Evolutionary conservation across 352 stramenopile species (phyloP).

Genomic region (Globisporangium emineosum): DNA sequence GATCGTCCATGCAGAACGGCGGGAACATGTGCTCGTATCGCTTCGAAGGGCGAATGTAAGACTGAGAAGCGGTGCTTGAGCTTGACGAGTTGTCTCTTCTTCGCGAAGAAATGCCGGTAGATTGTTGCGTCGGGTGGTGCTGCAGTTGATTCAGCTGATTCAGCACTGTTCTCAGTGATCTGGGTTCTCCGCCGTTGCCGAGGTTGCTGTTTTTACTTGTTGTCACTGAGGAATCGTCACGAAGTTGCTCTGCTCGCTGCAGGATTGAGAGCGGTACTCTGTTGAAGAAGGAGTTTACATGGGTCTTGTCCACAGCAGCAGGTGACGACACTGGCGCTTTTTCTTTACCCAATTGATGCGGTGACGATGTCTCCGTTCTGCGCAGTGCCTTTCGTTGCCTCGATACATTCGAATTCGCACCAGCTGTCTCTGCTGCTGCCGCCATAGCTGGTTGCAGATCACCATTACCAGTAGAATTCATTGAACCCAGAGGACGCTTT

Average conservation of each 20-base stretch:
- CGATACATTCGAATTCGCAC: not conserved
- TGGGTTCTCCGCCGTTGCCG: not conserved
- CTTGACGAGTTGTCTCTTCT: not conserved
- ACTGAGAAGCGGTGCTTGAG: not conserved
- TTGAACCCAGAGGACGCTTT: constrained; percentile 2
- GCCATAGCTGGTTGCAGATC: not conserved
- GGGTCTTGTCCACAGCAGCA: not conserved
- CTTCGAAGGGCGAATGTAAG: constrained; percentile 29
- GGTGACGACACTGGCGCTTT: not conserved
- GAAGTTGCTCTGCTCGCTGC: constrained; percentile 5
- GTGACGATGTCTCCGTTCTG: not conserved
- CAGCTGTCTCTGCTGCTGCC: not conserved
- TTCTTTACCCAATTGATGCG: not conserved
- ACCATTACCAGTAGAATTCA: not conserved
- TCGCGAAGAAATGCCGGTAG: not conserved
- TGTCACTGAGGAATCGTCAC: not conserved
- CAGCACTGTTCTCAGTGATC: not conserved
- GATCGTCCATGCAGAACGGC: constrained; percentile 32
- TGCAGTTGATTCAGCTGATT: not conserved
- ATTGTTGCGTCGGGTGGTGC: not conserved
- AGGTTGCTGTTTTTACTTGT: not conserved
- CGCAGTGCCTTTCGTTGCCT: constrained; percentile 1
- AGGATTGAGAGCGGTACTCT: constrained; percentile 13
- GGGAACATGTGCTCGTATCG: constrained; percentile 42
- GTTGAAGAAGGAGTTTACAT: constrained; percentile 1